A percentile compares a stretch with the other conserved stretches of the same genome.
phyloP scores from a whole-genome alignment of 2,329 filamentous ascomycete genomes.

The Calycina marina region DNA sequence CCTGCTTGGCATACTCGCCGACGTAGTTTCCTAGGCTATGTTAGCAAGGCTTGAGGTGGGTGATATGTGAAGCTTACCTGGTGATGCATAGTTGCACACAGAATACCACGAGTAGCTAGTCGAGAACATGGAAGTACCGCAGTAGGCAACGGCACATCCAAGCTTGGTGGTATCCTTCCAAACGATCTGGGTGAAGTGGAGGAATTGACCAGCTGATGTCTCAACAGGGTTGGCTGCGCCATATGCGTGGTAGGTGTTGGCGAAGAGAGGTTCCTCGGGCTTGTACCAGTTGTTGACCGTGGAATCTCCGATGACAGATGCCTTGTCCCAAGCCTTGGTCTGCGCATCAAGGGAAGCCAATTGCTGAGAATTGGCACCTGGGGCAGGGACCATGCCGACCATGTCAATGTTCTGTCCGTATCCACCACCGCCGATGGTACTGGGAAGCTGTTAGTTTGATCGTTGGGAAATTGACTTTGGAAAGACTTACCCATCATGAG shows the following conservation, averaged over 20 bases:
- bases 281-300: slow-evolving; percentile 86
- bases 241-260: slow-evolving; percentile 45
- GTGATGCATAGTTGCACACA: slow-evolving; percentile 9
- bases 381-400: slow-evolving; percentile 31
- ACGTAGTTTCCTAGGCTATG: not conserved
- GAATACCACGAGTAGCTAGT: slow-evolving; percentile 67
- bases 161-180: slow-evolving; percentile 49
- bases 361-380: slow-evolving; percentile 25
- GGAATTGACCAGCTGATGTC: slow-evolving; percentile 27
- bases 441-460: slow-evolving; percentile 25
- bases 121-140: slow-evolving; percentile 33
- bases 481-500: slow-evolving; percentile 60
- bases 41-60: not conserved
- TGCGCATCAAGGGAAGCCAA: not conserved
- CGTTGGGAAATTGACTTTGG: not conserved
- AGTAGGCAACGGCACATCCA: slow-evolving; percentile 41
- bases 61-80: slow-evolving; percentile 1
- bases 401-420: slow-evolving; percentile 93
- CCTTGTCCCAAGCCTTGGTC: slow-evolving; percentile 34
- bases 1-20: slow-evolving; percentile 1
- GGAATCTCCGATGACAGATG: slow-evolving; percentile 46
- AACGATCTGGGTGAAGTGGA: slow-evolving; percentile 60
- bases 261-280: slow-evolving; percentile 45
- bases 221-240: slow-evolving; percentile 36
- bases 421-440: slow-evolving; percentile 39